A percentile compares a stretch with the other conserved stretches of the same genome.
These are phyloP conservation scores for Prototheca wickerhamii DNA, from an alignment of 163 green algal genomes.

Conservation along the genomic window DNA sequence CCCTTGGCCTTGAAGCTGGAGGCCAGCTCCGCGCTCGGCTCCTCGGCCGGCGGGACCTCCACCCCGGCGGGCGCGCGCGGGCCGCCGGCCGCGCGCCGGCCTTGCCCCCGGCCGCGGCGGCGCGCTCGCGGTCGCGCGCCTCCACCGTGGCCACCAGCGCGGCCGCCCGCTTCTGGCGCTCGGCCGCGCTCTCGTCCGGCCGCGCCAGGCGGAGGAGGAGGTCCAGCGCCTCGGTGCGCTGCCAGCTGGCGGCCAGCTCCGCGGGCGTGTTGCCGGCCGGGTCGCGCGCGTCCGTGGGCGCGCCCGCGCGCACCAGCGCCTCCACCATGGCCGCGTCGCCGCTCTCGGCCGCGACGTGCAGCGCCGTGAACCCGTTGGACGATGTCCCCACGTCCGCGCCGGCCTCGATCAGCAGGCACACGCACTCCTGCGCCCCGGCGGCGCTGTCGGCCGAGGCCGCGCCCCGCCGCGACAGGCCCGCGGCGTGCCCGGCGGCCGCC, in stretches of 20 bases:
- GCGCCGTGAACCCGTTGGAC: constrained; percentile 29
- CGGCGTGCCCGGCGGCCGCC: constrained; percentile 13
- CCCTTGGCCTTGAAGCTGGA: constrained; percentile 28
- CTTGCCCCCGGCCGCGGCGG: background rate
- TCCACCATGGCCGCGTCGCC: constrained; percentile 19
- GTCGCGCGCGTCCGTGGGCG: constrained; percentile 11
- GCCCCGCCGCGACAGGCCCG: background rate
- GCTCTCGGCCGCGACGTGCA: constrained; percentile 42
- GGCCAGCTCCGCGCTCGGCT: constrained; percentile 21
- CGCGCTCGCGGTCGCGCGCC: background rate
- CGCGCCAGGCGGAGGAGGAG: constrained; percentile 10
- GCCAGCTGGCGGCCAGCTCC: constrained; percentile 11
- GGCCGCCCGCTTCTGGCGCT: background rate
- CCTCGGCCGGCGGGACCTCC: constrained; percentile 12
- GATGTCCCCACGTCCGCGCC: constrained; percentile 24
- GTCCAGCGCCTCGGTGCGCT: constrained; percentile 5
- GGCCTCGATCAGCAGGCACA: constrained; percentile 18
- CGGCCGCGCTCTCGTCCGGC: background rate
- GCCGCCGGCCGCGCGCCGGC: background rate
- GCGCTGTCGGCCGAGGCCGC: background rate
- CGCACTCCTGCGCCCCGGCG: background rate
- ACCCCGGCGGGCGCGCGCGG: background rate
- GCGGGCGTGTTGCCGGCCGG: constrained; percentile 25
- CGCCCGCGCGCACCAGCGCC: constrained; percentile 28
- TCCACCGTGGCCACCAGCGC: background rate